Base-by-base conservation (phyloP, 805 yeast species). In the Brettanomyces anomalus region DNA sequence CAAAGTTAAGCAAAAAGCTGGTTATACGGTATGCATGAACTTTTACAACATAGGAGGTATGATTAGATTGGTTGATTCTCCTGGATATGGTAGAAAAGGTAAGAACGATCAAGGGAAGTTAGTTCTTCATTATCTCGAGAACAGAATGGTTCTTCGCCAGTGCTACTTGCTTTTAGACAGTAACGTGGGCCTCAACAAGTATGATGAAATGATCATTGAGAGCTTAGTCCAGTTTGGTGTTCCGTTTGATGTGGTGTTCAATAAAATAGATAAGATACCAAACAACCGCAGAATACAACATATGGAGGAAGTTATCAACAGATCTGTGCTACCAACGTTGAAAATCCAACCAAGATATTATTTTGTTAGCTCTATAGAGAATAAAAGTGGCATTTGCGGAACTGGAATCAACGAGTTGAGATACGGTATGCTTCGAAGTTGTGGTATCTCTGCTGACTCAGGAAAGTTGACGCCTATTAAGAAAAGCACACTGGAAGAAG, bases 11-110 rank as follows among this genome's bases (percentile, higher is more conserved):
- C 49, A 50, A 18, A 43, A 48, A 11, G 66, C 68, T 1, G 68
- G 68, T 2, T 74, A 62, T 48, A 76, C 81, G 3, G 71, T 72
- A 41, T 72, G 90, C 4, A 62, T 88, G 54, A 85, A 84, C 55
- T 79, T 85, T 49, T 88, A 72, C 62, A 82, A 78, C 45, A 61
- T 84, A 11, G 83, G 83, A 3, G 74, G 75, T 39, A 65, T 71
- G 43, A 65, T 89, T 36, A 66, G 86, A 46, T 53, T 89, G 3
- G 75, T 87, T 2, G 97, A 89, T 56, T 74, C 87, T 19, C 97
- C 97, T 1, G 97, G 97, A 0, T 89, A 89, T 58, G 97, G 97
- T 2, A 71, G 63, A 33, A 76, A 71, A 47, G 88, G 94, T 15
- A 71, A 70, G 14, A 55, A 53, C 7, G 62, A 67, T 49, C 96